Base-by-base conservation (phyloP, 2,329 filamentous ascomycete genomes). In the Neonectria coccinea region DNA sequence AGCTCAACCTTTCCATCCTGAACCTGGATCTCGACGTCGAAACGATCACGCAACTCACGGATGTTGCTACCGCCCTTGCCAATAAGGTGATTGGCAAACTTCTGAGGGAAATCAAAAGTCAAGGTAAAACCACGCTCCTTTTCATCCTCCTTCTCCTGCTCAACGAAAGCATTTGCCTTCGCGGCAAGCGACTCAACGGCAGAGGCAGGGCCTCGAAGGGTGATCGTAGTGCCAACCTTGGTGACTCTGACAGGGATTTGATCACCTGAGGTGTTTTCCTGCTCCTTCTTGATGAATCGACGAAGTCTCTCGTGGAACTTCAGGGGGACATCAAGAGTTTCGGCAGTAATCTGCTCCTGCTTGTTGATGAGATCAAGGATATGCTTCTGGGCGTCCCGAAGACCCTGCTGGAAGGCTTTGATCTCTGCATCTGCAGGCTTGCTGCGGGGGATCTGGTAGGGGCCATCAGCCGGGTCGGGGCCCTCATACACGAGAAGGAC, bases 1-100 rank as follows among this genome's bases (percentile, higher is more conserved):
- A 99, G 89, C 79, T 97, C 93, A 54, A 98, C 93, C 80, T 94
- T 94, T 70, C 96, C 96, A 73, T 97, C 93, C 70, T 97, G 90
- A 42, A 98, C 91, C 80, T 97, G 94, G 67, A 99, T 91, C 63
- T 91, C 88, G 5, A 91, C 89, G 64, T 91, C 88, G 64, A 90
- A 91, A 67, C 86, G 86, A 67, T 91, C 89, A 51, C 88, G 85
- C 41, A 91, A 81, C 72, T 91, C 88, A 59, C 85, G 84, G 72
- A 91, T 89, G 75, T 89, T 86, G 79, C 87, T 89, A 18, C 89
- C 89, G 54, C 87, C 86, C 78, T 90, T 91, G 57, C 89, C 89
- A 73, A 91, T 90, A 2, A 91, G 86, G 77, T 97, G 91, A 79
- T 97, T 97, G 68, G 94, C 94, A 76, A 89, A 97, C 80, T 97